These are phyloP conservation scores for Pseudogymnoascus sp. DNA, from an alignment of 2,329 filamentous ascomycete genomes.

Conservation along the genomic window DNA sequence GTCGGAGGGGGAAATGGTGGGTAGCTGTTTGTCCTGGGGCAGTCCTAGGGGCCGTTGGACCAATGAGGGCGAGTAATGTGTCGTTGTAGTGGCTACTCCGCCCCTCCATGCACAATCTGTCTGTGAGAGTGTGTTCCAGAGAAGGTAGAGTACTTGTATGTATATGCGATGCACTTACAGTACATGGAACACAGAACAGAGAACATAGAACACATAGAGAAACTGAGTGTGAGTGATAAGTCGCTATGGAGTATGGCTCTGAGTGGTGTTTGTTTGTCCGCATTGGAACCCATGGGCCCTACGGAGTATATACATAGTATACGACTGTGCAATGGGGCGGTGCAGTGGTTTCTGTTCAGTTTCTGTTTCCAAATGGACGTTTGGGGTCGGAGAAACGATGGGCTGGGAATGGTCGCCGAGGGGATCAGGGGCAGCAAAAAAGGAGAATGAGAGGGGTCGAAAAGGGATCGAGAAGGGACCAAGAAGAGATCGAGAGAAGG, in stretches of 20 bases:
- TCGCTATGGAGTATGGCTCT: neutral
- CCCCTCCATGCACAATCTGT: slow-evolving; percentile 4
- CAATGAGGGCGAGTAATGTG: slow-evolving; percentile 2
- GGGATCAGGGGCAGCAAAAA: neutral
- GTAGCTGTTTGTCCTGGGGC: neutral
- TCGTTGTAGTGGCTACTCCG: neutral
- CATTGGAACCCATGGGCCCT: neutral
- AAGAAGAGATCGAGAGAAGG: neutral
- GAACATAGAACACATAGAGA: neutral
- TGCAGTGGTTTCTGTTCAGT: slow-evolving; percentile 5
- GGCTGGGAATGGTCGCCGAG: neutral
- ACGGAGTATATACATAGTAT: neutral
- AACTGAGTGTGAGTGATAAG: neutral
- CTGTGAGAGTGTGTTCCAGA: neutral
- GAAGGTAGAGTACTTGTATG: neutral
- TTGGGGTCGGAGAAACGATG: neutral
- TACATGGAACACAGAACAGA: neutral
- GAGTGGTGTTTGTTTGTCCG: neutral
- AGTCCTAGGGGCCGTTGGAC: neutral
- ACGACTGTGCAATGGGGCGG: neutral
- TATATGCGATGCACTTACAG: neutral
- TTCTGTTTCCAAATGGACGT: neutral
- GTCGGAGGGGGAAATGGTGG: slow-evolving; percentile 4
- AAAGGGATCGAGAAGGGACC: neutral
- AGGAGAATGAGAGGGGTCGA: neutral